phyloP scores from a whole-genome alignment of 495 filamentous ascomycete species.

The Trichocladium antarcticum region DNA sequence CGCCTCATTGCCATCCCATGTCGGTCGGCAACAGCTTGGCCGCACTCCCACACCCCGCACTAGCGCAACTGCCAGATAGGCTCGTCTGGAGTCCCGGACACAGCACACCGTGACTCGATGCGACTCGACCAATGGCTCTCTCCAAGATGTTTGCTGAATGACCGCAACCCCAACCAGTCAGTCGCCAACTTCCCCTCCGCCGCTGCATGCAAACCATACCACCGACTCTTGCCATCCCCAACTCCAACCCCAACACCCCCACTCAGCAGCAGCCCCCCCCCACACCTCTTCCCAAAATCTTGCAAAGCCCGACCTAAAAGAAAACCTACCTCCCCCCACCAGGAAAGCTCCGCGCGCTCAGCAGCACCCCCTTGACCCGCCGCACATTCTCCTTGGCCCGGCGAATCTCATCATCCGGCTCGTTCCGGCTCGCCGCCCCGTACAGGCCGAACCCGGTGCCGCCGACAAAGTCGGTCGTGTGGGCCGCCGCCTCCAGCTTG shows the following conservation, averaged over 20 bases:
- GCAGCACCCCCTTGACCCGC: slow-evolving; percentile 81
- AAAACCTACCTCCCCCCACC: no score
- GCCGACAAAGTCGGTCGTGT: slow-evolving; percentile 18
- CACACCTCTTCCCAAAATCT: neutral
- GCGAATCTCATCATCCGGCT: slow-evolving; percentile 62
- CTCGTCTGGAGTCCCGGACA: no score
- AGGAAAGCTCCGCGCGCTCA: slow-evolving; percentile 64
- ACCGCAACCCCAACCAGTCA: no score
- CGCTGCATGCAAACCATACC: no score
- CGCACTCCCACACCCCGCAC: neutral
- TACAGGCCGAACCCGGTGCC: slow-evolving; percentile 31
- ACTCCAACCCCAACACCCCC: no score
- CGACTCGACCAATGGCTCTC: neutral
- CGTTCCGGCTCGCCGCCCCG: slow-evolving; percentile 34
- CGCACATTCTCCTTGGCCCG: slow-evolving; percentile 75
- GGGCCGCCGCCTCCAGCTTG: slow-evolving; percentile 29
- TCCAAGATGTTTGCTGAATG: neutral
- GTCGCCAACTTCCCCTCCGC: no score
- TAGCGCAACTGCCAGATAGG: neutral
- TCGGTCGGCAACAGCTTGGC: neutral
- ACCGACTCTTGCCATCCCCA: no score
- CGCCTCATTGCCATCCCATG: no score
- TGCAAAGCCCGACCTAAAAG: no score
- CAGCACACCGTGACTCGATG: neutral
- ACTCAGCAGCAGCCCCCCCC: no score